A percentile compares a stretch with the other conserved stretches of the same genome.
Evolutionary conservation across 1,139 yeast species (phyloP).

Genomic region (Yamadazyma dendronema): DNA sequence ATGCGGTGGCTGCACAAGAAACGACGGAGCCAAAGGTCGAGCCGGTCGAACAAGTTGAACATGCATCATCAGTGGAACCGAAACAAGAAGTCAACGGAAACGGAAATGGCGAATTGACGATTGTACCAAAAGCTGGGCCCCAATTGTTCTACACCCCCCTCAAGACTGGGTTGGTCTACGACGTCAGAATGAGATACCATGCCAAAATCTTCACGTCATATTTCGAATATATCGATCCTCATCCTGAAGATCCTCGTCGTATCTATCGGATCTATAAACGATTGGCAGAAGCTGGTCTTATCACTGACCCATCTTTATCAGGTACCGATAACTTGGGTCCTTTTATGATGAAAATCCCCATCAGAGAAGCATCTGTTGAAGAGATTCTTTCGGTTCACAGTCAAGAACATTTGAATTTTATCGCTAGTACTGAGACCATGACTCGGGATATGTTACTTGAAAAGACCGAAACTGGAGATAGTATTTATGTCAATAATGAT

Average conservation of each 20-base stretch:
- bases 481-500: conserved; percentile 93
- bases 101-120: conserved; percentile 4
- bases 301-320: conserved; percentile 74
- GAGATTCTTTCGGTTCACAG: conserved; percentile 89
- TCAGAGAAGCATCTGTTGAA: conserved; percentile 82
- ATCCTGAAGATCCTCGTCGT: conserved; percentile 98
- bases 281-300: conserved; percentile 89
- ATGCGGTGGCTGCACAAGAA: no score
- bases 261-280: conserved; percentile 91
- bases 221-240: conserved; percentile 94
- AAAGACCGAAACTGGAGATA: conserved; percentile 90
- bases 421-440: conserved; percentile 78
- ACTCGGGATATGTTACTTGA: conserved; percentile 71
- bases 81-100: not conserved
- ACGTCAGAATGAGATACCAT: conserved; percentile 96
- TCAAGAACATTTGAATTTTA: conserved; percentile 70
- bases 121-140: conserved; percentile 55
- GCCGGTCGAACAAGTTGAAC: no score
- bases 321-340: conserved; percentile 88
- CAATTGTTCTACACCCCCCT: conserved; percentile 64
- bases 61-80: not conserved
- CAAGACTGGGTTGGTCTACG: conserved; percentile 93
- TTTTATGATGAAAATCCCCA: conserved; percentile 83
- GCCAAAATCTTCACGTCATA: conserved; percentile 91
- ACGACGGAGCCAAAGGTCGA: not conserved